A percentile compares a stretch with the other conserved stretches of the same genome.
Conservation (phyloP, 108 stramenopile species). For the Conticribra weissflogii region DNA sequence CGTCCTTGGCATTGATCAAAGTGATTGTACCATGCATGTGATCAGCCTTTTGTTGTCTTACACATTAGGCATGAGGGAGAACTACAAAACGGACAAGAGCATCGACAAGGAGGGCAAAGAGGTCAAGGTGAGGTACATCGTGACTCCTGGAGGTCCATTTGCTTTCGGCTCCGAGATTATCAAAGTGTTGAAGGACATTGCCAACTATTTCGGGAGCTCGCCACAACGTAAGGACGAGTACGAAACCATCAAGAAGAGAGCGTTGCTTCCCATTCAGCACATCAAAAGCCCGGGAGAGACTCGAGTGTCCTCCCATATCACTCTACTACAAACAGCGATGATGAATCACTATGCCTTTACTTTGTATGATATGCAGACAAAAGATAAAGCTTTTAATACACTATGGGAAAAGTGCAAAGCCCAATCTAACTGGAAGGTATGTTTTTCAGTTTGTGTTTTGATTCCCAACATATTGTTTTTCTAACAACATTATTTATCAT, state of each 20-base stretch:
- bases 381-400: background rate
- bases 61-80: background rate
- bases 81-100: background rate
- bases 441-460: background rate
- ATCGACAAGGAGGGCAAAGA: background rate
- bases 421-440: background rate
- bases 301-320: background rate
- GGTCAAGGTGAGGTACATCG: background rate
- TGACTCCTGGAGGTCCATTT: slow-evolving; percentile 1
- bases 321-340: background rate
- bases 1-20: background rate
- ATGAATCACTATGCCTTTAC: background rate
- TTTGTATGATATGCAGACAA: background rate
- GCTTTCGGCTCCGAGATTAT: background rate
- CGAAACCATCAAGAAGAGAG: background rate
- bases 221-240: background rate
- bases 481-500: background rate
- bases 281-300: background rate
- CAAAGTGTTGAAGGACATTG: background rate
- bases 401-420: background rate
- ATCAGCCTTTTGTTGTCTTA: background rate
- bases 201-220: background rate
- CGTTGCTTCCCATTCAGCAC: background rate
- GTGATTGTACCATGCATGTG: background rate
- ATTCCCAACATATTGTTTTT: background rate